Evolutionary conservation across 2,329 filamentous ascomycete species (phyloP), one percentile per base, ranked within the genome.

Genomic region (Phialocephala sp.): DNA sequence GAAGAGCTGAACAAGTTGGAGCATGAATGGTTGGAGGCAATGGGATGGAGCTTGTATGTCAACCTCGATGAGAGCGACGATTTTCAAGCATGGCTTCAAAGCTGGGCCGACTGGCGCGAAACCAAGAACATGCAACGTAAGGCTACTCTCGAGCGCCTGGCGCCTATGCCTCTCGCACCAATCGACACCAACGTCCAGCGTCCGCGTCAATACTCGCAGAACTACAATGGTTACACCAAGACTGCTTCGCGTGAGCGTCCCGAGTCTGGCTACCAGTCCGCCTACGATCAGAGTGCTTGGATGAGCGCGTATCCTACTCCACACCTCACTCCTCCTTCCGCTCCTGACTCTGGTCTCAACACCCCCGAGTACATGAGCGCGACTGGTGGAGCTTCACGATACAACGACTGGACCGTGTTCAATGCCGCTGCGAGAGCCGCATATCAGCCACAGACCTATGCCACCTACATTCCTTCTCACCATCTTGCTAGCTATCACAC

Each of bases 1-100:
- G 76, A 81, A 6, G 89, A 91, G 73, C 79, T 92, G 69, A 92
- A 92, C 76, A 80, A 80, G 60, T 81, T 91, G 76, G 89, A 92
- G 77, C 81, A 86, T 71, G 85, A 90, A 65, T 92, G 89, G 89
- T 81, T 92, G 54, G 80, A 84, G 37, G 85, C 85, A 22, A 90
- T 91, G 71, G 82, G 85, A 64, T 92, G 87, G 84, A 85, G 87
- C 73, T 84, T 92, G 69, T 89, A 91, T 77, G 85, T 89, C 71
- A 87, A 90, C 68, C 88, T 88, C 52, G 80, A 85, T 63, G 84
- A 87, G 70, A 80, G 84, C 66, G 83, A 88, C 65, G 89, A 88
- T 39, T 90, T 90, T 76, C 79, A 82, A 58, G 83, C 84, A 36
- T 91, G 89, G 88, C 81, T 86, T 54, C 80, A 83, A 64, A 87